Evolutionary conservation across 306 rosid species (phyloP).

Genomic region (Inga leiocalycina): DNA sequence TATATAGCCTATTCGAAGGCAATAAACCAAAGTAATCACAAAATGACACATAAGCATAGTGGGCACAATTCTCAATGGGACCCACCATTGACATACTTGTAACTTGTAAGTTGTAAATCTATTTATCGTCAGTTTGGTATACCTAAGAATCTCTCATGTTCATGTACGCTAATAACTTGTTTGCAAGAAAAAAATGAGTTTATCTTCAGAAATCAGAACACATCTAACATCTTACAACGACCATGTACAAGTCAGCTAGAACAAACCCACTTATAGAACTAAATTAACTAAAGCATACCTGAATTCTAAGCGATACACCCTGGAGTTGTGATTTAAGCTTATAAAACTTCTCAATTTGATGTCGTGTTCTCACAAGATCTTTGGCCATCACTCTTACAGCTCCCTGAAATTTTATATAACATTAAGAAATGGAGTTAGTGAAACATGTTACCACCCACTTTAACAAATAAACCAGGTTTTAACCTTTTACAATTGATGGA

Average conservation of each 20-base stretch:
- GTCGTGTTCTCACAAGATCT: slow-evolving; percentile 96
- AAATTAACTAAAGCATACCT: slow-evolving; percentile 51
- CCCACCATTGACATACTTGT: not conserved
- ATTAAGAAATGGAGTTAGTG: slow-evolving; percentile 33
- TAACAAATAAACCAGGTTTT: slow-evolving; percentile 21
- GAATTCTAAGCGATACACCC: slow-evolving; percentile 97
- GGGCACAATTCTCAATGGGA: not conserved
- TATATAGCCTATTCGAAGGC: not conserved
- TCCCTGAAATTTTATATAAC: slow-evolving; percentile 58
- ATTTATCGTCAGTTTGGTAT: not conserved
- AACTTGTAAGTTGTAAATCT: not conserved
- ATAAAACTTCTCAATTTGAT: slow-evolving; percentile 96
- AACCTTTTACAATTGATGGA: slow-evolving; percentile 13
- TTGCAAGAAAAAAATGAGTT: slow-evolving; percentile 25
- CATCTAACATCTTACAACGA: not conserved
- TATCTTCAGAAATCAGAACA: slow-evolving; percentile 19
- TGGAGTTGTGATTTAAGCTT: slow-evolving; percentile 99
- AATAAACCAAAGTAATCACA: not conserved
- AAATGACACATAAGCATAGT: not conserved
- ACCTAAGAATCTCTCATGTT: not conserved
- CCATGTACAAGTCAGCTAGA: not conserved
- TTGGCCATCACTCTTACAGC: slow-evolving; percentile 99
- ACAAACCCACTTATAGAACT: slow-evolving; percentile 8
- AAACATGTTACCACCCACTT: slow-evolving; percentile 19
- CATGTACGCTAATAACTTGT: not conserved